phyloP scores from a whole-genome alignment of 176 grass and related monocot genomes.

The Zoysia pacifica region DNA sequence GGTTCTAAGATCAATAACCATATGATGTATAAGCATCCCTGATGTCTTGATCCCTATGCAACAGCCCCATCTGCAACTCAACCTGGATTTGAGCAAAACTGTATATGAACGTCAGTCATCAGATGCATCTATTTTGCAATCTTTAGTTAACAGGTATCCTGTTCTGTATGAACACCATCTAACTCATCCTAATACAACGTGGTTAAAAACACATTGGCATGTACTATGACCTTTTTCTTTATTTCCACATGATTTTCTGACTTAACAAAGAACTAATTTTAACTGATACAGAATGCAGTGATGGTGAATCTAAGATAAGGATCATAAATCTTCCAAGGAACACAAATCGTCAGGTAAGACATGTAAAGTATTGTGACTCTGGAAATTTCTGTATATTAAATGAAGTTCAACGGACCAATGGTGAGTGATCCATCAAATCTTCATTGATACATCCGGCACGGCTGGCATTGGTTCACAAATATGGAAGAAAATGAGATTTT shows the following conservation, averaged over 20 bases:
- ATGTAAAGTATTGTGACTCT: not conserved
- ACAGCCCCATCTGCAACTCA: not conserved
- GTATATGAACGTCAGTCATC: not conserved
- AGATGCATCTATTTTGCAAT: not conserved
- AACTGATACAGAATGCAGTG: constrained; percentile 71
- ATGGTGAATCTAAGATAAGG: constrained; percentile 55
- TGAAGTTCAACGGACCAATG: not conserved
- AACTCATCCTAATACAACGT: not conserved
- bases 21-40: not conserved
- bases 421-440: not conserved
- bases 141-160: not conserved
- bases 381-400: constrained; percentile 8
- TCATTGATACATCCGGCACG: not conserved
- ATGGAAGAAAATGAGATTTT: not conserved
- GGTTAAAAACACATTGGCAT: not conserved
- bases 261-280: not conserved
- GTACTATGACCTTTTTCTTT: not conserved
- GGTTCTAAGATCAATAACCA: not conserved
- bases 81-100: not conserved
- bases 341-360: constrained; percentile 54
- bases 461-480: not conserved
- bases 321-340: constrained; percentile 69
- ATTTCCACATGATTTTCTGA: constrained; percentile 13
- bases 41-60: not conserved
- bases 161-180: not conserved